phyloP scores from a whole-genome alignment of 23 red algal genomes.

The Gracilariopsis chorda region DNA sequence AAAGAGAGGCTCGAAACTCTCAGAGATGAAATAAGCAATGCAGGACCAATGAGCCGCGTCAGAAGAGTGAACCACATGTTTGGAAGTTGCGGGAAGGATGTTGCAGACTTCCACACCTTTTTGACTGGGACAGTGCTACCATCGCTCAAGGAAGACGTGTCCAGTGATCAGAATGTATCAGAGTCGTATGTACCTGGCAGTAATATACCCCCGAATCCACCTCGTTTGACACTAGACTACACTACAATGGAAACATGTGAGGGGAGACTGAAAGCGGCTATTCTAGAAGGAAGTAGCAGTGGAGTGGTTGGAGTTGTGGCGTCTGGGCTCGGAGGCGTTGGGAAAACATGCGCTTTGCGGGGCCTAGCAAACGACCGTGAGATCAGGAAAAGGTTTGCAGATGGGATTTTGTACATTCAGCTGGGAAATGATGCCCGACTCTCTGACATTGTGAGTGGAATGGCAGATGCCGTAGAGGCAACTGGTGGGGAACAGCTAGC shows the following conservation, averaged over 20 bases:
- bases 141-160: too few species aligned
- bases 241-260: not conserved
- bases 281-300: not conserved
- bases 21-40: too few species aligned
- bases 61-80: too few species aligned
- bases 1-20: too few species aligned
- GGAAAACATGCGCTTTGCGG: not conserved
- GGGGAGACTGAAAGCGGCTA: not conserved
- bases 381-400: not conserved
- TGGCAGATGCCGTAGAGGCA: not conserved
- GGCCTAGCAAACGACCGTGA: not conserved
- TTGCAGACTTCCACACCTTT: too few species aligned
- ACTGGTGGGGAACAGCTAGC: not conserved
- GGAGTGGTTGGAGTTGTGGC: not conserved
- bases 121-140: too few species aligned
- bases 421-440: not conserved
- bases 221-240: not conserved
- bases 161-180: too few species aligned
- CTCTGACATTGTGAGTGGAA: not conserved
- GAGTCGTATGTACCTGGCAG: not conserved
- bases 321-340: not conserved
- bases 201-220: not conserved
- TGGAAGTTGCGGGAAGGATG: too few species aligned
- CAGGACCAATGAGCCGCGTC: too few species aligned
- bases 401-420: not conserved